Evolutionary conservation across 495 filamentous ascomycete species (phyloP), one percentile per base, ranked within the genome.

Genomic region (Talaromyces nanjingensis): DNA sequence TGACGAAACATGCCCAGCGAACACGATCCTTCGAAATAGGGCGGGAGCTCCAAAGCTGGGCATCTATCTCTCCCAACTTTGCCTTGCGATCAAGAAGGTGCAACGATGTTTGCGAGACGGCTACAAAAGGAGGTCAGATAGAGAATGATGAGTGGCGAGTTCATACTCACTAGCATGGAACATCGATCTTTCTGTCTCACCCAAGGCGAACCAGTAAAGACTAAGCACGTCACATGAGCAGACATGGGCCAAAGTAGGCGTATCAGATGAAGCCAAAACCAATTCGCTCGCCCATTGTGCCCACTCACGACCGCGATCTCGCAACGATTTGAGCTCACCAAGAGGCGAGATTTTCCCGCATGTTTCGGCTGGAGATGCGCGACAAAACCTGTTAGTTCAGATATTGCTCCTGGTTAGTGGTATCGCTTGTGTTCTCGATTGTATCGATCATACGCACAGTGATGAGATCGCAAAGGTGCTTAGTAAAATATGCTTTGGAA

Each of bases 221-320:
- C 54, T 57, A 16, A 57, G 54, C 18, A 57, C 54, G 24, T 57
- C 54, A 12, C 54, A 57, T 6, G 54, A 57, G 1, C 89, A 91
- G 64, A 85, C 87, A 4, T 84, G 85, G 65, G 89, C 91, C 60
- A 90, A 90, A 65, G 83, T 90, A 8, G 89, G 90, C 71, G 84
- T 85, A 22, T 87, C 88, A 1, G 85, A 57, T 22, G 18, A 16
- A 57, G 11, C 54, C 24, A 57, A 18, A 12, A 57, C 54, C 14
- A 57, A n/a, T 24, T 57, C 54, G 16, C 54, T 57, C 16, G 54
- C 54, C 54, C 54, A 57, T 57, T 57, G 22, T 4, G 54, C 54
- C 54, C 54, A 57, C 54, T 31, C 54, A 27, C 54, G 54, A 57
- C 54, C 54, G 12, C 54, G 54, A 16, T 57, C 27, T 31, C 54